phyloP scores from a whole-genome alignment of 805 yeast genomes.

The Kodamaea hsintzibuensis region DNA sequence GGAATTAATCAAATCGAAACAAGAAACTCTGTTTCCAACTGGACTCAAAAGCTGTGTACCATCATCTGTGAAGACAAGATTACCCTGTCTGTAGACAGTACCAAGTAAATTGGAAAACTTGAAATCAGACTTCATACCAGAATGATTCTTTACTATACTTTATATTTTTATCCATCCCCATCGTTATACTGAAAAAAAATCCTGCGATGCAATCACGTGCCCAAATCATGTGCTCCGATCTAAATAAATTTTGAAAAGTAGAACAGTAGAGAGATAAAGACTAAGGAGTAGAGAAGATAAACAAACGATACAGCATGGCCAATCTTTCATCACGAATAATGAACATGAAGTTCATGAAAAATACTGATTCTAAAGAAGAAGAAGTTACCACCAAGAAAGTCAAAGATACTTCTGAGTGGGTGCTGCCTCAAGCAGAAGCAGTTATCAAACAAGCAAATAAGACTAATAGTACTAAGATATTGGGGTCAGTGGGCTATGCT shows the following conservation, averaged over 20 bases:
- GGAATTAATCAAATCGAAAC: conserved; percentile 82
- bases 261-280: no score
- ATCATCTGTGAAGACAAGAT: conserved; percentile 79
- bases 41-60: conserved; percentile 85
- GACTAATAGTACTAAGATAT: conserved; percentile 18
- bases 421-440: conserved; percentile 32
- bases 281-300: no score
- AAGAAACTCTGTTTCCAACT: conserved; percentile 90
- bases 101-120: conserved; percentile 87
- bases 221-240: neutral
- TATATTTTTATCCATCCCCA: neutral
- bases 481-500: conserved; percentile 43
- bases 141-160: conserved; percentile 24
- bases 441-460: conserved; percentile 25
- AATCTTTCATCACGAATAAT: conserved; percentile 48
- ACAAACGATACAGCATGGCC: conserved; percentile 3
- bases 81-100: conserved; percentile 93
- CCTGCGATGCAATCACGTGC: conserved; percentile 4
- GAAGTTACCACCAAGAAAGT: conserved; percentile 38
- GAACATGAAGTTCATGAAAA: conserved; percentile 73
- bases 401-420: conserved; percentile 56
- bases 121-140: conserved; percentile 75
- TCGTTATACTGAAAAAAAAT: neutral
- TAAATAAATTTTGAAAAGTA: neutral
- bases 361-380: conserved; percentile 42